phyloP scores from a whole-genome alignment of 768 basidiomycete species.

The Russula sp. region DNA sequence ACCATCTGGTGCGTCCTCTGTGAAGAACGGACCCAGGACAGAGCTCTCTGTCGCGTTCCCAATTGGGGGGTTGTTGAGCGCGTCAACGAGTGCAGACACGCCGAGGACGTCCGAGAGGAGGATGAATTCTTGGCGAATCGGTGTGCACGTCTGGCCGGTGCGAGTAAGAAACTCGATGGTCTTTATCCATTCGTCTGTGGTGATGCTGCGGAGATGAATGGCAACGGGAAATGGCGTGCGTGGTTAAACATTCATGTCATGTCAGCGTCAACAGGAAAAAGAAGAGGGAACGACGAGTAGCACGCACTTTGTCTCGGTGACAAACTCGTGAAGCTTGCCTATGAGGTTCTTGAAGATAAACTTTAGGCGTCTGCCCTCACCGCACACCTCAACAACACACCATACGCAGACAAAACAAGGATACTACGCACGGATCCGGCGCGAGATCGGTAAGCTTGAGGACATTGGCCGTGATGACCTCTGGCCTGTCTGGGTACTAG shows the following conservation, averaged over 20 bases:
- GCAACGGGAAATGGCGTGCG: neutral
- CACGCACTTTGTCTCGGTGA: slow-evolving; percentile 56
- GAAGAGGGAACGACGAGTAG: too few species aligned
- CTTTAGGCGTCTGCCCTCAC: slow-evolving; percentile 31
- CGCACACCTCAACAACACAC: slow-evolving; percentile 2
- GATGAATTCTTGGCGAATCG: slow-evolving; percentile 64
- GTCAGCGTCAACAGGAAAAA: neutral
- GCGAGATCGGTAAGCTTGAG: slow-evolving; percentile 34
- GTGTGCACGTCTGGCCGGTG: slow-evolving; percentile 65
- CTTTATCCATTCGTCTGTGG: slow-evolving; percentile 81
- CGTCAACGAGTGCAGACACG: slow-evolving; percentile 69
- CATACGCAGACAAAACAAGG: slow-evolving; percentile 8
- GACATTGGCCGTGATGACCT: slow-evolving; percentile 44
- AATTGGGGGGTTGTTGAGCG: slow-evolving; percentile 59
- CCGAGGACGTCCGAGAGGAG: slow-evolving; percentile 80
- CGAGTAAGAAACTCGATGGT: slow-evolving; percentile 73
- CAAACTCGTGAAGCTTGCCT: slow-evolving; percentile 66
- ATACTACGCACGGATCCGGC: slow-evolving; percentile 33
- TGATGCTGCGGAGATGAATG: slow-evolving; percentile 36
- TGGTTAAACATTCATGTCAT: neutral
- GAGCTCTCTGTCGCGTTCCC: slow-evolving; percentile 63
- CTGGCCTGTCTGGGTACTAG: slow-evolving; percentile 43
- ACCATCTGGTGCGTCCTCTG: slow-evolving; percentile 70
- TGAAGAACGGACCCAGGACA: slow-evolving; percentile 78
- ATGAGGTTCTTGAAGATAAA: slow-evolving; percentile 48